Percentiles rank a stretch among this genome's conserved stretches.
Evolutionary conservation across 495 filamentous ascomycete species (phyloP).

Genomic region (Aspergillus kassunensis): DNA sequence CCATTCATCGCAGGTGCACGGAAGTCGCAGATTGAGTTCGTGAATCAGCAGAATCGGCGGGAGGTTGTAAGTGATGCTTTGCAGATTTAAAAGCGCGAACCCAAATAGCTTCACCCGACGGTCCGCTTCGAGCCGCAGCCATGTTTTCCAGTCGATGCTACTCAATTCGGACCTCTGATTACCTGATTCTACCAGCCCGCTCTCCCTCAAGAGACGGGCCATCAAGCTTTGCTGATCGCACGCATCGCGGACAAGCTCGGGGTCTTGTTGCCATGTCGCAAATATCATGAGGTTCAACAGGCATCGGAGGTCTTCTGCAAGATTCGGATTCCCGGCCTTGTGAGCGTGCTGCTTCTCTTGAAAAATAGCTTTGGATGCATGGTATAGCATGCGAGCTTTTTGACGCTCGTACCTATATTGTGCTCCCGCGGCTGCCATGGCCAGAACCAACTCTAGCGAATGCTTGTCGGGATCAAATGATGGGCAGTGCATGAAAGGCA

Average conservation of each 20-base stretch:
- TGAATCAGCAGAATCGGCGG: constrained; percentile 47
- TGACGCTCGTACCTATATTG: constrained; percentile 18
- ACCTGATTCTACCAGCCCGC: constrained; percentile 7
- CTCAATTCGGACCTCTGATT: background rate
- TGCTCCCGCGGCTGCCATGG: constrained; percentile 28
- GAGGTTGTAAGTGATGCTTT: constrained; percentile 33
- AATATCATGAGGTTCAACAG: constrained; percentile 14
- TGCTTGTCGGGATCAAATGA: constrained; percentile 22
- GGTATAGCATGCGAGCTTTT: constrained; percentile 13
- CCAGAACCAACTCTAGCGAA: constrained; percentile 20
- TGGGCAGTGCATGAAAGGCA: constrained; percentile 27
- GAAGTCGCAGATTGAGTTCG: constrained; percentile 56
- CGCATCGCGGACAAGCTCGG: constrained; percentile 11
- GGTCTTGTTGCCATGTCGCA: constrained; percentile 20
- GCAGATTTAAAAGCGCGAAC: constrained; percentile 36
- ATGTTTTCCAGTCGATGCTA: constrained; percentile 11
- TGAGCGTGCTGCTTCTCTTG: constrained; percentile 1
- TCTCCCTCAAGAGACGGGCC: constrained; percentile 13
- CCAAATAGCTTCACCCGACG: constrained; percentile 33
- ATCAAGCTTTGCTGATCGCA: constrained; percentile 18
- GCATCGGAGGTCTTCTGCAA: background rate
- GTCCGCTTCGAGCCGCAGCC: constrained; percentile 27
- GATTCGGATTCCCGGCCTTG: background rate
- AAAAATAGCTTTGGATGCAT: constrained; percentile 10
- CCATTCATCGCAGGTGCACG: constrained; percentile 34